Evolutionary conservation across 257 asterid species (phyloP), one percentile per base, ranked within the genome.

Genomic region (Fraxinus cuspidata): DNA sequence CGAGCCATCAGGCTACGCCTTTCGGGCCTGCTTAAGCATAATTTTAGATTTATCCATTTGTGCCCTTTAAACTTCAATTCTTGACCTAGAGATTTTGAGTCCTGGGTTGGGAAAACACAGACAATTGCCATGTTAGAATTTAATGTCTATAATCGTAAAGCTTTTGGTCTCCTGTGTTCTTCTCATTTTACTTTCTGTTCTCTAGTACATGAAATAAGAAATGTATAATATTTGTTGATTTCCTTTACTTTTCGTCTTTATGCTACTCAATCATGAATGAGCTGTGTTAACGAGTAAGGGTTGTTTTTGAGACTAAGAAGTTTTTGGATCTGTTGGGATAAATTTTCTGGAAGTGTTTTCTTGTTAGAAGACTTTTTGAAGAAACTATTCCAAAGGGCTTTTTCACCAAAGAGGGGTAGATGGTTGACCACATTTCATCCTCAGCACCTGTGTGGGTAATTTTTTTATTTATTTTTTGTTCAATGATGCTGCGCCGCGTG

Each of bases 141-240:
- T 65, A 21, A 84, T 80, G 78, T 78, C 75, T 32, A 85, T 85
- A 79, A 28, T 42, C 68, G 40, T 42, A 29, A 38, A 29, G 16
- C 58, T 40, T 64, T 25, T 72, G 32, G 2, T 81, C 68, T 58
- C 53, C 37, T 73, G 71, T 34, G 49, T 44, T 25, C 13, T 44
- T 25, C 13, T 56, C 21, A 7, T 25, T 19, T 40, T 73, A 35
- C 75, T 27, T 7, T 21, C 80, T 71, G 53, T 23, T 38, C 21
- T 21, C 21, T 58, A 60, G 85, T 78, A 70, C 68, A 74, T 74
- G 85, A 74, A 78, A 78, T 77, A 32, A 69, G 64, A 74, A 25
- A 67, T 13, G 73, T 67, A 72, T 28, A 71, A 40, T 60, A n/a
- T 25, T 38, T 63, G 37, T 58, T 76, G 34, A 35, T 70, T 70